Evolutionary conservation across 2,329 filamentous ascomycete genomes (phyloP).

Genomic region (Phialophora chinensis): DNA sequence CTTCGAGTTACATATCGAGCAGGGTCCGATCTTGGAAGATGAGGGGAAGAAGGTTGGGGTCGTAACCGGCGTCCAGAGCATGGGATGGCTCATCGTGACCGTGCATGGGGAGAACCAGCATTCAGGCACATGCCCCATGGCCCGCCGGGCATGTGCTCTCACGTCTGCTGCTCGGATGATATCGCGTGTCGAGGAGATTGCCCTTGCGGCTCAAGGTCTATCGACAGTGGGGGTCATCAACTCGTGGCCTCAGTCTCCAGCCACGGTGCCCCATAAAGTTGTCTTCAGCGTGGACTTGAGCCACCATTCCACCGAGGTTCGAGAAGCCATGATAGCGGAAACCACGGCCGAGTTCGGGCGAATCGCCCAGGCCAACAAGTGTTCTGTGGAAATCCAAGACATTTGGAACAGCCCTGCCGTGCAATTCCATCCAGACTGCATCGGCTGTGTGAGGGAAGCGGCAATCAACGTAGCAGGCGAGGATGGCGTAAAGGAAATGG

Average conservation of each 20-base stretch:
- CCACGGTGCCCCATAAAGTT: conserved; percentile 52
- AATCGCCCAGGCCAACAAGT: conserved; percentile 24
- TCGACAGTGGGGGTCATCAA: conserved; percentile 74
- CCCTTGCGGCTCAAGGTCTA: conserved; percentile 53
- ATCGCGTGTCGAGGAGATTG: conserved; percentile 17
- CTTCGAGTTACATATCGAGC: conserved; percentile 85
- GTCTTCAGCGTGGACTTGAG: conserved; percentile 37
- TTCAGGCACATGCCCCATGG: conserved; percentile 74
- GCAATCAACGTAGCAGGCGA: conserved; percentile 56
- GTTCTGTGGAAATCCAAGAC: conserved; percentile 23
- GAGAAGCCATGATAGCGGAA: conserved; percentile 28
- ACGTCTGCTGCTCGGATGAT: conserved; percentile 64
- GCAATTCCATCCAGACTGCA: conserved; percentile 71
- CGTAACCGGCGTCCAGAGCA: conserved; percentile 75
- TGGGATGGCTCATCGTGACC: conserved; percentile 73
- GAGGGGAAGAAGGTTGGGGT: conserved; percentile 71
- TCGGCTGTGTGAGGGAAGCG: conserved; percentile 66
- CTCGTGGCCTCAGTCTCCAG: conserved; percentile 69
- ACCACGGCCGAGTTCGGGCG: conserved; percentile 12
- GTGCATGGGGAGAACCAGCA: conserved; percentile 72
- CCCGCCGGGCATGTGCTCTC: conserved; percentile 69
- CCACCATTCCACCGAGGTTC: conserved; percentile 29
- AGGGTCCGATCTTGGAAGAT: conserved; percentile 76
- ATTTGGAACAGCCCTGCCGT: conserved; percentile 51
- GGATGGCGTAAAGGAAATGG: conserved; percentile 58